Percentiles rank a stretch among this genome's conserved stretches.
These are phyloP conservation scores for Pyracantha coccinea DNA, from an alignment of 331 rosid genomes.

Conservation along the genomic window DNA sequence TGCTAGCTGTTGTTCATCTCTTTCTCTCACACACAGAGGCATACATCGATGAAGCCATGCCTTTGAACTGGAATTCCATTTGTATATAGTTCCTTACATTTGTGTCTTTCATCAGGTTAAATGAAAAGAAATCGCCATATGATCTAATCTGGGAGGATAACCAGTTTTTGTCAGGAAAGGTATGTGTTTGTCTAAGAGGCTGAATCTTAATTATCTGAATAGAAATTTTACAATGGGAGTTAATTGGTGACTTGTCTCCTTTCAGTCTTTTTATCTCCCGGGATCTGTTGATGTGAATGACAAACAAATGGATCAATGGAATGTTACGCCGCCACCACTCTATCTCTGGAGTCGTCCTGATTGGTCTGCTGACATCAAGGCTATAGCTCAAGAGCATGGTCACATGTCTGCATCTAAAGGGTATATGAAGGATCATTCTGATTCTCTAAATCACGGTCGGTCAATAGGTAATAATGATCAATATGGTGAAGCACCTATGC, in stretches of 20 bases:
- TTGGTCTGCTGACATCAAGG: slow-evolving; percentile 44
- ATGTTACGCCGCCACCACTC: slow-evolving; percentile 49
- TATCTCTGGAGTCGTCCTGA: slow-evolving; percentile 75
- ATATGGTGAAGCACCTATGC: slow-evolving; percentile 7
- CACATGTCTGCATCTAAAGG: slow-evolving; percentile 21
- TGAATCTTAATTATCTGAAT: not conserved
- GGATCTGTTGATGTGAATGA: slow-evolving; percentile 67
- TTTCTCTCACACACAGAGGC: not conserved
- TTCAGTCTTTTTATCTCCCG: slow-evolving; percentile 90
- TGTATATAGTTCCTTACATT: slow-evolving; percentile 13
- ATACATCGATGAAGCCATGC: not conserved
- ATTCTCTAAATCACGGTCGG: slow-evolving; percentile 13
- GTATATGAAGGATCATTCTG: slow-evolving; percentile 10
- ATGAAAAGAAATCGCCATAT: slow-evolving; percentile 41
- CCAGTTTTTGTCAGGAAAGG: slow-evolving; percentile 66
- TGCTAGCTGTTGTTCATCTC: not conserved
- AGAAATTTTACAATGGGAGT: slow-evolving; percentile 2
- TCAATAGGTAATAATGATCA: slow-evolving; percentile 3
- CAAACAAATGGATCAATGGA: slow-evolving; percentile 80
- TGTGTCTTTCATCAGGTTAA: slow-evolving; percentile 42
- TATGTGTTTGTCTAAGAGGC: slow-evolving; percentile 6
- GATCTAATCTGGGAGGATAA: slow-evolving; percentile 86
- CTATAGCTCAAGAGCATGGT: slow-evolving; percentile 48
- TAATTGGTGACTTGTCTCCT: slow-evolving; percentile 13
- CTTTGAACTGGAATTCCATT: not conserved